A percentile compares a stretch with the other conserved stretches of the same genome.
These are phyloP conservation scores for Scytalidium sp. DNA, from an alignment of 2,329 filamentous ascomycete genomes.

Conservation along the genomic window DNA sequence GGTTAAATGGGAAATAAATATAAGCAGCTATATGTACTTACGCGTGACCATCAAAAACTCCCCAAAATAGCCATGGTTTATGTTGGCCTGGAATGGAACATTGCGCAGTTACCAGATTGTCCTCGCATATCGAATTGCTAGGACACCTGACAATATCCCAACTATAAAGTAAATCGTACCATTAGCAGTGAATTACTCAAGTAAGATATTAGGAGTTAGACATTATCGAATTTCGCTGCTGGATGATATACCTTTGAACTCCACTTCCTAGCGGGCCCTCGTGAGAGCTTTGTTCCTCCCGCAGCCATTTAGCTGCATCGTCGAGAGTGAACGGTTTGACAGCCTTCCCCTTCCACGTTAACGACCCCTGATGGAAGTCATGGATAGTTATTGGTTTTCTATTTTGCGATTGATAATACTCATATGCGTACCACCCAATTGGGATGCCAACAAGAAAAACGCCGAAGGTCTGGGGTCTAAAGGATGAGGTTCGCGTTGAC, in stretches of 20 bases:
- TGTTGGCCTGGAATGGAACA: background rate
- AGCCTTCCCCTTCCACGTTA: background rate
- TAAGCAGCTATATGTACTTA: slow-evolving; percentile 22
- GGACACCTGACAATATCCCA: background rate
- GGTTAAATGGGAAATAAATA: too few relatives aligned
- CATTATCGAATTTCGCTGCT: background rate
- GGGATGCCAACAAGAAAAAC: background rate
- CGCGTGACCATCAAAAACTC: slow-evolving; percentile 48
- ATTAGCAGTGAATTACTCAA: background rate
- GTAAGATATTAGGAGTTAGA: background rate
- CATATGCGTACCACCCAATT: background rate
- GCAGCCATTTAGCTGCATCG: background rate
- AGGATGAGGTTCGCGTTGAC: too few relatives aligned
- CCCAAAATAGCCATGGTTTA: background rate
- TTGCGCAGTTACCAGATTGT: background rate
- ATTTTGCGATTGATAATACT: background rate
- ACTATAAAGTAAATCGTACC: background rate
- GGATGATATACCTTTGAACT: background rate
- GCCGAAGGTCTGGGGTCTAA: too few relatives aligned
- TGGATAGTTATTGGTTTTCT: background rate
- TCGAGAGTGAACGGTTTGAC: background rate
- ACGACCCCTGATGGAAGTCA: background rate
- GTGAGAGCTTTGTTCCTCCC: background rate
- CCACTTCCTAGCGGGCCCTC: background rate
- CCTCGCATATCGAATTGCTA: background rate